Base-by-base conservation (phyloP, 2,329 filamentous ascomycete species). In the Apiospora pterosperma region DNA sequence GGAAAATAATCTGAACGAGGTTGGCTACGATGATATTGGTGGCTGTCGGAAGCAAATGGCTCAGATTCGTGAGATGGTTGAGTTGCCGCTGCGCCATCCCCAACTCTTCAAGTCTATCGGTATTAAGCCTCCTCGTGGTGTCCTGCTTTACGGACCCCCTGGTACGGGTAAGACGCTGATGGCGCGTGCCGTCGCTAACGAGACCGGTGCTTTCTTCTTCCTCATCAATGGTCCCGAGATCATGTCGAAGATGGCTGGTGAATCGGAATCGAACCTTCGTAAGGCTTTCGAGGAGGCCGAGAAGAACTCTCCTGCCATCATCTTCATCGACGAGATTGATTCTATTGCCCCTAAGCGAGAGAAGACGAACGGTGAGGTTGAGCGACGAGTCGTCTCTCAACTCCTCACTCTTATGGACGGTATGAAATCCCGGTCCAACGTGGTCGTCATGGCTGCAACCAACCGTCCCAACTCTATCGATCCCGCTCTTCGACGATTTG, bases 221-320 rank as follows among this genome's bases (percentile, higher is more conserved):
- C 83, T 98, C 69, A 98, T 99, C 88, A 98, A 98, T 81, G 95
- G 96, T 69, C 96, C 96, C 62, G 96, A 98, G 80, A 98, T 99
- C 84, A 98, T 99, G 96, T 97, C 95, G 66, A 98, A 98, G 88
- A 98, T 98, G 96, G 96, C 96, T 66, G 96, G 96, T 88, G 96
- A 99, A 81, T 98, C 96, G 66, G 96, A 98, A 80, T 98, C 95
- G 66, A 98, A 98, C 80, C 82, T 99, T 71, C 91, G 96, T 74
- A 98, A 98, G 83, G 96, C 96, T n/a, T 99, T 99, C 74, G 96
- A 98, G 80, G 96, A 98, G 84, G 96, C 96, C 52, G 95, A 98
- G 85, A 98, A 98, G 90, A 98, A 98, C 84, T 97, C 95, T 0
- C 96, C 96, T 16, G 94, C 96, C 65, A 98, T 99, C 78, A 98